phyloP scores from a whole-genome alignment of 768 basidiomycete species.

The Russula ochroleuca region DNA sequence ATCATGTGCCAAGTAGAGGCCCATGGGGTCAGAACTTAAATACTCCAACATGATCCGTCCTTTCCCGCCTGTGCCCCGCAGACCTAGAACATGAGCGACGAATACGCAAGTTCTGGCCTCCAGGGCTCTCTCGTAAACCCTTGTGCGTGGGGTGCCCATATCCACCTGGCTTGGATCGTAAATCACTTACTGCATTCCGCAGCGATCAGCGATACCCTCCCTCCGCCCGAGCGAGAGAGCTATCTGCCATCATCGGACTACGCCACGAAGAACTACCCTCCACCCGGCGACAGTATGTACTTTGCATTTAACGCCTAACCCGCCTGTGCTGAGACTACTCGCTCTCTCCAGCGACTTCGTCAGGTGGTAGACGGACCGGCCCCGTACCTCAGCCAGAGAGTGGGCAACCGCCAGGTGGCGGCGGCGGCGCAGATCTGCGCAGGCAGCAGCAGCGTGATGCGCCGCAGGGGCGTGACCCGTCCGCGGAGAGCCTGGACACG shows the following conservation, averaged over 20 bases:
- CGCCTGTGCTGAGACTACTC: not conserved
- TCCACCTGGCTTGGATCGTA: not conserved
- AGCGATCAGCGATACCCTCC: conserved; percentile 15
- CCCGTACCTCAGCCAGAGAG: not conserved
- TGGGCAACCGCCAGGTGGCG: not conserved
- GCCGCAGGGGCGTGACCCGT: conserved; percentile 15
- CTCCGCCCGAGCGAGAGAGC: conserved; percentile 10
- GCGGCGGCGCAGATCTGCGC: not conserved
- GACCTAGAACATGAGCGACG: not conserved
- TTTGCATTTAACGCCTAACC: no score
- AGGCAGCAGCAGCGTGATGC: conserved; percentile 8
- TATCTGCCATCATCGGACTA: conserved; percentile 18
- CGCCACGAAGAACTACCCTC: conserved; percentile 27
- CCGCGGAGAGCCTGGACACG: conserved; percentile 25
- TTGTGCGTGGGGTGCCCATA: conserved; percentile 6
- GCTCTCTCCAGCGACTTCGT: conserved; percentile 21
- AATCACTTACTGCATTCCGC: not conserved
- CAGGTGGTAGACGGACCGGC: conserved; percentile 23
- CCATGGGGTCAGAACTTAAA: not conserved
- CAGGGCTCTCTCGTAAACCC: conserved; percentile 24
- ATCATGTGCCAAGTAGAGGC: not conserved
- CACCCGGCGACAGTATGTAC: conserved; percentile 24
- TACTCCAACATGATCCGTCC: not conserved
- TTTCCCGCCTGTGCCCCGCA: not conserved
- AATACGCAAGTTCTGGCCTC: conserved; percentile 28